A percentile compares a stretch with the other conserved stretches of the same genome.
phyloP scores from a whole-genome alignment of 2,329 filamentous ascomycete genomes.

The Emydomyces testavorans region DNA sequence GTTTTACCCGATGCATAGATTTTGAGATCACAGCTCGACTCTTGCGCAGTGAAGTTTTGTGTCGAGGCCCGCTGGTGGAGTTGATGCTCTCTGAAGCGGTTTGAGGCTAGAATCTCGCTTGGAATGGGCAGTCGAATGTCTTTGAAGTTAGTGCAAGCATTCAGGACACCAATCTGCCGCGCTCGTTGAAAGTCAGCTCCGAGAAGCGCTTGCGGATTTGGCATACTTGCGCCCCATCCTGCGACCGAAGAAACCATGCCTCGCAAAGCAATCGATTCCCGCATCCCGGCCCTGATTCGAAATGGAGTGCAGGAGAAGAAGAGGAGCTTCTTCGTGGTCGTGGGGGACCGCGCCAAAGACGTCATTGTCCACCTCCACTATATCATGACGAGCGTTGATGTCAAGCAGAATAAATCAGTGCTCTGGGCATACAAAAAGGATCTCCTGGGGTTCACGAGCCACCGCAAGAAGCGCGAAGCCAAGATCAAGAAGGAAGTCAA shows the following conservation, averaged over 20 bases:
- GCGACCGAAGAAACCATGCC: conserved; percentile 25
- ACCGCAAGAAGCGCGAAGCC: conserved; percentile 93
- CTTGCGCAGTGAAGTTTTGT: not conserved
- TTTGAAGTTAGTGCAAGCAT: no score
- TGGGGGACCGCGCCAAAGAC: conserved; percentile 89
- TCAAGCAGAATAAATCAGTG: conserved; percentile 92
- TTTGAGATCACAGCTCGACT: not conserved
- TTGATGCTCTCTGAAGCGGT: not conserved
- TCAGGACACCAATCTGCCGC: not conserved
- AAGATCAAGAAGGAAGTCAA: conserved; percentile 99
- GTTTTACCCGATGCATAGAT: conserved; percentile 8
- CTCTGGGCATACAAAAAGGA: conserved; percentile 99
- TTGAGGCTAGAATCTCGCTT: no score
- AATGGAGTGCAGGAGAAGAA: conserved; percentile 93
- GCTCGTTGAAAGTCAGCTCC: no score
- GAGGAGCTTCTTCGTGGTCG: conserved; percentile 92
- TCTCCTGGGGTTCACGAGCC: conserved; percentile 83
- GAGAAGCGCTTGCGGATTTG: no score
- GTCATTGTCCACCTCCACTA: conserved; percentile 91
- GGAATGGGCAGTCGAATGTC: no score
- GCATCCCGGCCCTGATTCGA: conserved; percentile 79
- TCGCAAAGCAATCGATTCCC: conserved; percentile 59
- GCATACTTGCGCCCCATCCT: not conserved
- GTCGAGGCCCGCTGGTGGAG: not conserved
- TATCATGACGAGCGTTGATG: conserved; percentile 78